Conservation (phyloP, 441 rosid genomes). For the Eutrema salsugineum region DNA sequence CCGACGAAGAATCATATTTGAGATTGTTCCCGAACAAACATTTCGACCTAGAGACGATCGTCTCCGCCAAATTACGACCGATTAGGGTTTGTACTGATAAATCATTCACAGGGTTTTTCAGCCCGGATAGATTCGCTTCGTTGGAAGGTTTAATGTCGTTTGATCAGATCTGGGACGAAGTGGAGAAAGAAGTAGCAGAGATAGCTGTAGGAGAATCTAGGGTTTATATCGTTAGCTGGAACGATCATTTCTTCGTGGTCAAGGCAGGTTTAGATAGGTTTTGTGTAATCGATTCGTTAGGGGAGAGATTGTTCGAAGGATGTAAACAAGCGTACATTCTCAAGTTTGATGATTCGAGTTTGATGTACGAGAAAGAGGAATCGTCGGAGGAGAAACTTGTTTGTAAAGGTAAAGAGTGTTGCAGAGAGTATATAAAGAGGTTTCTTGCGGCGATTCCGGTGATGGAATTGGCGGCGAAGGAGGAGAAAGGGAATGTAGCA, state of each 20-base stretch:
- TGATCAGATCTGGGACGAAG: conserved; percentile 58
- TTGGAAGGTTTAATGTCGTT: conserved; percentile 49
- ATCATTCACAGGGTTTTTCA: conserved; percentile 57
- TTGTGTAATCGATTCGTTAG: conserved; percentile 57
- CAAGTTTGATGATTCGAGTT: conserved; percentile 53
- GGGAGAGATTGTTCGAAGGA: conserved; percentile 67
- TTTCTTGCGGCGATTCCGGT: conserved; percentile 58
- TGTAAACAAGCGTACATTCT: conserved; percentile 64
- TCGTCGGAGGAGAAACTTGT: conserved; percentile 29
- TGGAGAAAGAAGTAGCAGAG: conserved; percentile 26
- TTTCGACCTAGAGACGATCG: conserved; percentile 63
- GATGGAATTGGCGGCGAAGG: conserved; percentile 45
- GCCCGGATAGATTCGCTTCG: conserved; percentile 48
- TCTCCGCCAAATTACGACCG: conserved; percentile 30
- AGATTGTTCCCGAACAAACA: conserved; percentile 45
- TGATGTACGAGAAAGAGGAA: conserved; percentile 33
- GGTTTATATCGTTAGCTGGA: conserved; percentile 68
- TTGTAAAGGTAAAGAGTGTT: conserved; percentile 55
- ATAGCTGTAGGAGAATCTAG: conserved; percentile 9
- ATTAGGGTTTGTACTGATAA: conserved; percentile 30
- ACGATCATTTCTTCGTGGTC: conserved; percentile 77
- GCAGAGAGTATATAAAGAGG: conserved; percentile 61
- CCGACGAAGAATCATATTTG: conserved; percentile 28
- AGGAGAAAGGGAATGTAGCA: conserved; percentile 37
- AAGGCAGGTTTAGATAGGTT: conserved; percentile 43